Conservation (phyloP, 306 rosid genomes). For the Cicer pinnatifidum region DNA sequence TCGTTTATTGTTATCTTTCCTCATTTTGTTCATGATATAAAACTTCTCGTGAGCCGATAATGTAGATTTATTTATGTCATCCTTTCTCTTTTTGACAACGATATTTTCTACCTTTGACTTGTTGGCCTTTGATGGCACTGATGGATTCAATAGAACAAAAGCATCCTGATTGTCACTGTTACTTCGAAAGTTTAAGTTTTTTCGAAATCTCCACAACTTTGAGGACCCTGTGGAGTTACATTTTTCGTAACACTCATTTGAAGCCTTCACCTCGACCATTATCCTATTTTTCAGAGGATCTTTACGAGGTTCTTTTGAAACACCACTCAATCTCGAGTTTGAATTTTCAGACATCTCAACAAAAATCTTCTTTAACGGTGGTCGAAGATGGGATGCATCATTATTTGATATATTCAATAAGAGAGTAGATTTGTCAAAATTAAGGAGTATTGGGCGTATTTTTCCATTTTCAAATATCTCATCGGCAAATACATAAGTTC, state of each 20-base stretch:
- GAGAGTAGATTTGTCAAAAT: constrained; percentile 33
- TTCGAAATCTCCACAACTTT: neutral
- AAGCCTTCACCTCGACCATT: constrained; percentile 39
- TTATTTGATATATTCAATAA: no score
- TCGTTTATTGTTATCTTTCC: neutral
- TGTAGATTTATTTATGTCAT: neutral
- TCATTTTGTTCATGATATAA: neutral
- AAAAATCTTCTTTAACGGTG: no score
- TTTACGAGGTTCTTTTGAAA: no score
- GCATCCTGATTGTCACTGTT: neutral
- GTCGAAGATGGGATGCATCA: no score
- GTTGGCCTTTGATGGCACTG: constrained; percentile 39
- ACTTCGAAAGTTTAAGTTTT: neutral
- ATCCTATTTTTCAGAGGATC: neutral
- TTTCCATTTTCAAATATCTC: constrained; percentile 40
- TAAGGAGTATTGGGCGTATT: constrained; percentile 52
- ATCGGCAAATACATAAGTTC: no score
- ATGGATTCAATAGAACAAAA: neutral
- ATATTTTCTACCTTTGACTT: constrained; percentile 23
- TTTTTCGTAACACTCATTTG: constrained; percentile 45
- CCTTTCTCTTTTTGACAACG: neutral
- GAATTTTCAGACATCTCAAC: no score
- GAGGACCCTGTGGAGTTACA: neutral
- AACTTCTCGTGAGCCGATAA: neutral
- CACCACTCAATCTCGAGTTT: no score